Evolutionary conservation across 306 rosid species (phyloP), one percentile per base, ranked within the genome.

Genomic region (Gillenia trifoliata): DNA sequence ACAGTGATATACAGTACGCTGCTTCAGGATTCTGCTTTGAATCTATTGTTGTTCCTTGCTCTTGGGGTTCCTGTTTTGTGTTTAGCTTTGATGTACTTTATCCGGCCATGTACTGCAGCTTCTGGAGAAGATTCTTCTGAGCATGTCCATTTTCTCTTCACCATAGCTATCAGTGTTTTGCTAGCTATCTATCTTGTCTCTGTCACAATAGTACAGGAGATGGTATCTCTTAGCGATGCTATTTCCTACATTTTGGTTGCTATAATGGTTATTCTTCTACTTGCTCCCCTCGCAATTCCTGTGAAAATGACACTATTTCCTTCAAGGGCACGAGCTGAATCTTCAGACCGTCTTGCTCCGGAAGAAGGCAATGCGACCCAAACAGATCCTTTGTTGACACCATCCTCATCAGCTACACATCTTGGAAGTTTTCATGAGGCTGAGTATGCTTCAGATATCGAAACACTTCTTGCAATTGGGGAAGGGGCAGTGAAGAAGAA

Each of bases 51-150:
- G 64, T 80, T 93, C 69, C 97, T 93, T 31, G 74, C 97, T 23
- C 60, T 87, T 63, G 96, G 91, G 64, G 31, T 93, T 64, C 84
- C 93, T 49, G 68, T 64, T 72, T 31, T 91, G 40, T 89, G 90
- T 74, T 66, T 93, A 67, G 78, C 86, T 70, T 50, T 86, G 87
- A 91, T 93, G 97, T 89, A 75, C 83, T 87, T 89, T 75, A 61
- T 93, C 63, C 85, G 84, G 28, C 89, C 97, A 66, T 91, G 98
- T 74, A 74, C 88, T 73, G 96, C 97, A 36, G 87, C 97, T 77
- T 89, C 97, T 20, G 88, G 89, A 20, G 96, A 91, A 81, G 93
- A 91, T 76, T 87, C 98, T 67, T 91, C 97, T 1, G 88, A 85
- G 74, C 90, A 83, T 57, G 70, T 59, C 43, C 96, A 93, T 86